phyloP scores from a whole-genome alignment of 371 early-diverging fungal species.

The Cokeromyces recurvatus region DNA sequence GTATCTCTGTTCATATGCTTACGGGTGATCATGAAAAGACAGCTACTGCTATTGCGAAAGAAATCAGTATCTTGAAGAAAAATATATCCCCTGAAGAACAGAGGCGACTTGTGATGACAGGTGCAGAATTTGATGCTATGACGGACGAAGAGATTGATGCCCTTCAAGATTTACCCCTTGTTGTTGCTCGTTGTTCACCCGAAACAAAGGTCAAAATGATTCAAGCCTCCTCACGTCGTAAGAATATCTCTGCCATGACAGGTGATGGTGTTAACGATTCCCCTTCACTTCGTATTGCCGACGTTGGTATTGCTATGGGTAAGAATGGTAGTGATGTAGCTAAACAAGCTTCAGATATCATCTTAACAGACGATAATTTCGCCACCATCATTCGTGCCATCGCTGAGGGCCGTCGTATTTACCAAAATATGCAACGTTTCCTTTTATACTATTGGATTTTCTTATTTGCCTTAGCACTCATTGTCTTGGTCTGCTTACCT shows the following conservation, averaged over 20 bases:
- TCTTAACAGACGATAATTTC: constrained; percentile 85
- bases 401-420: constrained; percentile 81
- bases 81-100: constrained; percentile 31
- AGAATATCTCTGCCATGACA: constrained; percentile 71
- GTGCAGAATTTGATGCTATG: constrained; percentile 73
- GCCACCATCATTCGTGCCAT: constrained; percentile 82
- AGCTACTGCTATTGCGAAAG: constrained; percentile 86
- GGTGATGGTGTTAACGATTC: constrained; percentile 95
- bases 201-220: constrained; percentile 98
- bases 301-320: constrained; percentile 93
- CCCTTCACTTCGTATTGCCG: constrained; percentile 85
- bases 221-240: constrained; percentile 78
- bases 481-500: constrained; percentile 62
- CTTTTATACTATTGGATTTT: constrained; percentile 75
- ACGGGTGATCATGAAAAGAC: constrained; percentile 93
- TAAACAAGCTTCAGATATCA: constrained; percentile 88
- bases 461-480: constrained; percentile 42
- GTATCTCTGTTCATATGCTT: constrained; percentile 91
- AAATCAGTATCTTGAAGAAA: constrained; percentile 78
- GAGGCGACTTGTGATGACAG: constrained; percentile 73
- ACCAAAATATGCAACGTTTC: constrained; percentile 92
- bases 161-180: constrained; percentile 75
- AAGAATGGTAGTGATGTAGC: constrained; percentile 90
- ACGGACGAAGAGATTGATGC: constrained; percentile 78
- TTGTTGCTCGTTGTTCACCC: constrained; percentile 92